Percentiles rank a stretch among this genome's conserved stretches.
Conservation (phyloP, 805 yeast species). For the Nakazawaea anatomiae region DNA sequence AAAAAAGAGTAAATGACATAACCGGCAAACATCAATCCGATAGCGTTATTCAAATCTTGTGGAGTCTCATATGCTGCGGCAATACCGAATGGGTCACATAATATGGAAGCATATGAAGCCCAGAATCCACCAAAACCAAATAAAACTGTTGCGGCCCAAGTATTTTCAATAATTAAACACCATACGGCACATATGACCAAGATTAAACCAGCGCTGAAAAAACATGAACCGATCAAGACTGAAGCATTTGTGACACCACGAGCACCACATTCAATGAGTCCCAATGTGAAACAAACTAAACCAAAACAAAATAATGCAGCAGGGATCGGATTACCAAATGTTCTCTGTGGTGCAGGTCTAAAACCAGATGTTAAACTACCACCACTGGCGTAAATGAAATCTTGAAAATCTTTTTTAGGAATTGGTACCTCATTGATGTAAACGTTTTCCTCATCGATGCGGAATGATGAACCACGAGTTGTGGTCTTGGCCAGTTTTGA, state of each 20-base stretch:
- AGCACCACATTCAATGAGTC: conserved; percentile 40
- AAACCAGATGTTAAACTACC: conserved; percentile 44
- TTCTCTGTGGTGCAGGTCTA: conserved; percentile 18
- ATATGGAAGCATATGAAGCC: conserved; percentile 41
- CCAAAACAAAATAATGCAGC: conserved; percentile 47
- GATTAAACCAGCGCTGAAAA: conserved; percentile 45
- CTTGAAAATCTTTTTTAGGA: conserved; percentile 38
- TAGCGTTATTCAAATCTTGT: conserved; percentile 28
- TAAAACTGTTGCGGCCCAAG: conserved; percentile 51
- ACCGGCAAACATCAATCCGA: conserved; percentile 43
- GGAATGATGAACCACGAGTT: conserved; percentile 17
- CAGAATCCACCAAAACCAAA: conserved; percentile 52
- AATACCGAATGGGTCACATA: conserved; percentile 39
- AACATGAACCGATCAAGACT: conserved; percentile 37
- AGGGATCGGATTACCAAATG: conserved; percentile 45
- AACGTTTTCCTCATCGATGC: conserved; percentile 34
- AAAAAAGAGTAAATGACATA: conserved; percentile 47
- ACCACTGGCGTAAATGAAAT: conserved; percentile 54
- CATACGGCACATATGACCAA: conserved; percentile 46
- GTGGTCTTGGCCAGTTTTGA: not conserved
- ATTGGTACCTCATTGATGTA: conserved; percentile 36
- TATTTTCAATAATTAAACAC: conserved; percentile 45
- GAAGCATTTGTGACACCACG: conserved; percentile 36
- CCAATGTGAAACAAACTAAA: conserved; percentile 39
- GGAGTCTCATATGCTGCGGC: conserved; percentile 26